These are phyloP conservation scores for Gymnopus androsaceus DNA, from an alignment of 1,284 basidiomycete genomes.

Conservation along the genomic window DNA sequence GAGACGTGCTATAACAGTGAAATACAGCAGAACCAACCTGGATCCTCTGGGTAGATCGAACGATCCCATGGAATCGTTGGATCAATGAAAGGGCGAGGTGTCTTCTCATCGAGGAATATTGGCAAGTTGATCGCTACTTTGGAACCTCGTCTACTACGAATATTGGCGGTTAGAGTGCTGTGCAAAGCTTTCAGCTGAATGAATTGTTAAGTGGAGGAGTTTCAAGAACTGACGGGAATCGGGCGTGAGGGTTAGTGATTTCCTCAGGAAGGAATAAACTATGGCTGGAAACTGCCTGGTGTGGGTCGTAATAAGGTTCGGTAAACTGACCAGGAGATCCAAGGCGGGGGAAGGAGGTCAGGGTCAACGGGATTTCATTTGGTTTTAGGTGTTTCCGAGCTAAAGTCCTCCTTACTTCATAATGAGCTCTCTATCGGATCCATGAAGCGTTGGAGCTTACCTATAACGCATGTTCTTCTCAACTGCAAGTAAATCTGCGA, in stretches of 20 bases:
- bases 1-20: neutral
- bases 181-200: slow-evolving; percentile 18
- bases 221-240: slow-evolving; percentile 83
- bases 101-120: slow-evolving; percentile 87
- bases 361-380: slow-evolving; percentile 89
- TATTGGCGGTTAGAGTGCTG: slow-evolving; percentile 95
- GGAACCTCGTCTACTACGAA: slow-evolving; percentile 85
- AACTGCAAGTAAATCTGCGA: slow-evolving; percentile 85
- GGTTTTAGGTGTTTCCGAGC: slow-evolving; percentile 82
- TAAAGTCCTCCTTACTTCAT: slow-evolving; percentile 68
- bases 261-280: slow-evolving; percentile 95
- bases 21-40: slow-evolving; percentile 46
- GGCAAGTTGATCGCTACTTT: slow-evolving; percentile 98
- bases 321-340: slow-evolving; percentile 90
- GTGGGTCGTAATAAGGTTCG: slow-evolving; percentile 82
- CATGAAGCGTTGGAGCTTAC: slow-evolving; percentile 37
- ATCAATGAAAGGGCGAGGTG: slow-evolving; percentile 88
- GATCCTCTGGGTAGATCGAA: slow-evolving; percentile 77
- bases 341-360: slow-evolving; percentile 94
- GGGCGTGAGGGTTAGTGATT: slow-evolving; percentile 94
- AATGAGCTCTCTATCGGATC: neutral
- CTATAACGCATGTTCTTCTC: slow-evolving; percentile 94
- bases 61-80: slow-evolving; percentile 88
- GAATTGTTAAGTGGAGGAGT: slow-evolving; percentile 1
- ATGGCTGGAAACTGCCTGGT: slow-evolving; percentile 78